These are phyloP conservation scores for Aspergillus brunneoviolaceus DNA, from an alignment of 2,329 filamentous ascomycete species.

Conservation along the genomic window DNA sequence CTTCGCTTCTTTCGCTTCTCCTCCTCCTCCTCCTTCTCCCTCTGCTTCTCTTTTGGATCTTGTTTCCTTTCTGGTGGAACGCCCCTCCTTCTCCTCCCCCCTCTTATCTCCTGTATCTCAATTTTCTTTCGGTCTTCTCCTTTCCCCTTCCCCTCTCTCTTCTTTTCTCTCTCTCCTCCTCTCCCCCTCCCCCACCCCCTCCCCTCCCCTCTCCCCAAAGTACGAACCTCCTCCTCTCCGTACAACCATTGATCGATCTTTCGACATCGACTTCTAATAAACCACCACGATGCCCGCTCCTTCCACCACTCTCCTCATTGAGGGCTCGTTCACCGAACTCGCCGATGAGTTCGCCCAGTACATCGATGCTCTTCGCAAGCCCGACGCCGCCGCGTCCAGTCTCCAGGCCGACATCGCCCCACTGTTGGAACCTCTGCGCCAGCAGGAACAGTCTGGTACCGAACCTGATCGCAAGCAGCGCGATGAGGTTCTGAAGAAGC, in stretches of 20 bases:
- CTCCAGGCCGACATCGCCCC: slow-evolving; percentile 67
- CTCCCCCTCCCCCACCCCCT: slow-evolving; percentile 7
- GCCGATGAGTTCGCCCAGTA: slow-evolving; percentile 93
- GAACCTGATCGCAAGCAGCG: slow-evolving; percentile 61
- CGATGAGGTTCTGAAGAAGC: slow-evolving; percentile 83
- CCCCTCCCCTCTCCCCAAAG: neutral
- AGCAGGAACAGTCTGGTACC: slow-evolving; percentile 55
- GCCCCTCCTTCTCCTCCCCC: slow-evolving; percentile 1
- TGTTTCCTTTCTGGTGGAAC: neutral
- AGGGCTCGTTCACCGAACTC: slow-evolving; percentile 91
- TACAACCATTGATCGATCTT: neutral
- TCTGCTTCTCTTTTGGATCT: slow-evolving; percentile 1
- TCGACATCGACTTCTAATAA: neutral
- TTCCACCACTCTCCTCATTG: slow-evolving; percentile 68
- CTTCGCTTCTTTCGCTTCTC: slow-evolving; percentile 1
- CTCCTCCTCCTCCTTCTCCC: slow-evolving; percentile 1
- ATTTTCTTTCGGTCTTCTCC: slow-evolving; percentile 1
- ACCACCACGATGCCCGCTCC: slow-evolving; percentile 55
- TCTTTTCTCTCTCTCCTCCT: slow-evolving; percentile 3
- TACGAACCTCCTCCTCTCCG: neutral
- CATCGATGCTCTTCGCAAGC: slow-evolving; percentile 77
- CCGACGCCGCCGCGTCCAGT: slow-evolving; percentile 51
- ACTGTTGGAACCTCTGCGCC: slow-evolving; percentile 58
- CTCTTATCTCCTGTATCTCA: slow-evolving; percentile 5
- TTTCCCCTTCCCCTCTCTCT: slow-evolving; percentile 12